Conservation (phyloP, 306 rosid species). For the Castanea crenata region DNA sequence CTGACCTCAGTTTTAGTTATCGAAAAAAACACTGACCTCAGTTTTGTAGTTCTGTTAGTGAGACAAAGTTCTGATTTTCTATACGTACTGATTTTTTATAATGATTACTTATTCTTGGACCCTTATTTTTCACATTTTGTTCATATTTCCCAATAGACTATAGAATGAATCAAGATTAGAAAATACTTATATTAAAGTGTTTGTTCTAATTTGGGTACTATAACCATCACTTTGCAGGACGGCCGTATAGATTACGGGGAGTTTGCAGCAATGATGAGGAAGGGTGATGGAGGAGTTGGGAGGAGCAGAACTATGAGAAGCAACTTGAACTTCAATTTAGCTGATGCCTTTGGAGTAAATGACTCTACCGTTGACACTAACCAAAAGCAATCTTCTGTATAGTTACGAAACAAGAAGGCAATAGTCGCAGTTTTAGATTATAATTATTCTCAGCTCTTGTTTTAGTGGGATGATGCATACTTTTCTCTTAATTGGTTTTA, state of each 20-base stretch:
- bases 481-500: neutral
- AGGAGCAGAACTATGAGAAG: slow-evolving; percentile 64
- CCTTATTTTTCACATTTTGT: neutral
- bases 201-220: neutral
- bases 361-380: slow-evolving; percentile 42
- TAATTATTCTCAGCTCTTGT: slow-evolving; percentile 15
- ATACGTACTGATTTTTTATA: neutral
- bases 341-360: slow-evolving; percentile 66
- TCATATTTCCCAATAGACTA: neutral
- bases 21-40: neutral
- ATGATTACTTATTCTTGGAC: neutral
- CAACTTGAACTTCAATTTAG: slow-evolving; percentile 72
- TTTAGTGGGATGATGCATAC: slow-evolving; percentile 2
- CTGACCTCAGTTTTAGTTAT: neutral
- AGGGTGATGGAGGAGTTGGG: slow-evolving; percentile 56
- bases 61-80: neutral
- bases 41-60: neutral
- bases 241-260: slow-evolving; percentile 86
- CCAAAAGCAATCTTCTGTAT: slow-evolving; percentile 29
- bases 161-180: neutral
- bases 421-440: slow-evolving; percentile 4
- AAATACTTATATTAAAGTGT: neutral
- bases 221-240: slow-evolving; percentile 45
- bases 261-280: slow-evolving; percentile 88
- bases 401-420: slow-evolving; percentile 27